Evolutionary conservation across 371 early-diverging fungal genomes (phyloP).

Genomic region (Mucor racemosus): DNA sequence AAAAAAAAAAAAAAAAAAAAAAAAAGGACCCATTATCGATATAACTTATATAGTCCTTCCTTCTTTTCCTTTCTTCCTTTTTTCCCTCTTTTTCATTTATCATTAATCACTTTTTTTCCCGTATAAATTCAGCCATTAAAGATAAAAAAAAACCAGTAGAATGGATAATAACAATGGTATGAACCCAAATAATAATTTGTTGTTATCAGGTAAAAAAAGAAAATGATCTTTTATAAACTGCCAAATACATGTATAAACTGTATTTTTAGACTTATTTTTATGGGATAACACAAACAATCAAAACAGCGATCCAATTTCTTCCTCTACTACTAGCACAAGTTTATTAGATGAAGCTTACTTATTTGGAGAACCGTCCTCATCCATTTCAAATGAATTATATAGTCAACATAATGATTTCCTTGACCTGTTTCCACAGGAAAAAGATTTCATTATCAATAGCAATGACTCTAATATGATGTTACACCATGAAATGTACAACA

Average conservation of each 20-base stretch:
- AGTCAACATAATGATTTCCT: background rate
- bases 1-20: no score
- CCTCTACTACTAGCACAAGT: background rate
- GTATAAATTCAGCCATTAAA: no score
- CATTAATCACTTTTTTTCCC: background rate
- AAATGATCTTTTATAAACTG: background rate
- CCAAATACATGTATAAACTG: background rate
- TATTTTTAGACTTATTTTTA: conserved; percentile 10
- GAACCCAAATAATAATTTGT: background rate
- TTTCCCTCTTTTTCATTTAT: background rate
- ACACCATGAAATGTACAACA: conserved; percentile 8
- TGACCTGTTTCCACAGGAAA: conserved; percentile 11
- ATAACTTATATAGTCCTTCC: background rate
- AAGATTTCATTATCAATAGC: background rate
- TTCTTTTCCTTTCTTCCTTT: background rate
- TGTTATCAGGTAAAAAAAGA: conserved; percentile 15
- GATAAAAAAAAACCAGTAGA: no score
- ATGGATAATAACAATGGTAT: background rate
- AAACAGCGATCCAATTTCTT: background rate
- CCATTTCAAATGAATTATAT: background rate
- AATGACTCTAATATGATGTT: conserved; percentile 6
- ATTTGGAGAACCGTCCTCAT: background rate
- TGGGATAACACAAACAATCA: conserved; percentile 15
- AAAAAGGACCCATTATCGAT: background rate
- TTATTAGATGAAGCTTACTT: background rate